Evolutionary conservation across 2,329 filamentous ascomycete genomes (phyloP), one percentile per base, ranked within the genome.

Genomic region (Trichoderma oligosporum): DNA sequence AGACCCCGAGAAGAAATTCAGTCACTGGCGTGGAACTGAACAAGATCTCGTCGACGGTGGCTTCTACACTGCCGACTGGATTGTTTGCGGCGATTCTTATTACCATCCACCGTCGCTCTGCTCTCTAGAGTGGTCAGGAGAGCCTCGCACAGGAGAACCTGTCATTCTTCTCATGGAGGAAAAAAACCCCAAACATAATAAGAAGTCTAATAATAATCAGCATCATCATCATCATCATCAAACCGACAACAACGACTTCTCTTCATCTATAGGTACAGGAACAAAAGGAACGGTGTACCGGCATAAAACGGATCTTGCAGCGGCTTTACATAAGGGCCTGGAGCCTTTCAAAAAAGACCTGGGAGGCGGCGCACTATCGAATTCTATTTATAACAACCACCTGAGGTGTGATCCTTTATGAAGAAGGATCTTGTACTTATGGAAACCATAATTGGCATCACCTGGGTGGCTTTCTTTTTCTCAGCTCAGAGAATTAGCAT

Each of bases 21-120:
- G 76, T 42, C 86, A 88, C 66, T 94, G 89, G 89, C 78, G 78
- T 59, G 72, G 75, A 14, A 78, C 81, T 42, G 89, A 94, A 71
- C 71, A 72, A 51, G 74, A 78, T 22, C 73, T 93, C 57, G 81
- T 88, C 46, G 73, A 82, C 1, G 83, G 80, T 11, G 88, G 87
- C 14, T 93, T 86, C 78, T 93, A 94, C 62, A 74, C 72, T n/a
- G 71, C 73, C 4, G 70, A 72, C 38, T 71, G 69, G 67, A 69
- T 74, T 36, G 61, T 70, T 24, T 74, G 69, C 57, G 65, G 65
- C 41, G 65, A 65, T 7, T 57, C 63, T 12, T 71, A 68, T 57
- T 74, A 73, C 55, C 64, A 66, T 20, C 68, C 72, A 12, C 72
- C 72, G 11, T 74, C 72, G 7, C 66, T 68, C 12, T 74, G 72